Evolutionary conservation across 1,284 basidiomycete species (phyloP).

Genomic region (Ceratobasidium sp.): DNA sequence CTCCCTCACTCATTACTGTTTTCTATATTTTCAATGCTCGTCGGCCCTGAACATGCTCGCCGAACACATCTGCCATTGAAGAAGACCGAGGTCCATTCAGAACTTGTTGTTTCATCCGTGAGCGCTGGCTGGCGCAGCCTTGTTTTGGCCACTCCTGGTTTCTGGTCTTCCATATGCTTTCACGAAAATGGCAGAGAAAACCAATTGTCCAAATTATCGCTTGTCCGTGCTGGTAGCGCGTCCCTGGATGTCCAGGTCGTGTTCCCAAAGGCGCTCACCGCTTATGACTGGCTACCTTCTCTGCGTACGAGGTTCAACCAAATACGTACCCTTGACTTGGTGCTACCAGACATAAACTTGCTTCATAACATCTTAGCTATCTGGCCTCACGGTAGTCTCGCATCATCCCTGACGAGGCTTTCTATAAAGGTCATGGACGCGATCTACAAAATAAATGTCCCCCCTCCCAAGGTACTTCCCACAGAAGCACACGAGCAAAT

Average conservation of each 20-base stretch:
- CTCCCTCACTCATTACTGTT: background rate
- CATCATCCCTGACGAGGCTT: background rate
- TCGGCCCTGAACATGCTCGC: background rate
- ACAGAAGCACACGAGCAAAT: background rate
- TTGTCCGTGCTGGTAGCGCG: background rate
- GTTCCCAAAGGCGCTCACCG: background rate
- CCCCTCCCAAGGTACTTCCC: background rate
- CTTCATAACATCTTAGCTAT: background rate
- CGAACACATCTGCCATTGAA: background rate
- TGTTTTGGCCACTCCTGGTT: background rate
- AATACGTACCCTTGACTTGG: background rate
- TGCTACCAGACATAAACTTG: background rate
- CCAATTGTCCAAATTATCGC: background rate
- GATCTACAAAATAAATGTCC: background rate
- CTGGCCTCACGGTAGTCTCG: background rate
- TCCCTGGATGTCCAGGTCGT: constrained; percentile 1
- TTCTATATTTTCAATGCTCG: background rate
- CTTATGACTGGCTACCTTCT: background rate
- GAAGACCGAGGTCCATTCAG: background rate
- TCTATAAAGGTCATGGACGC: background rate
- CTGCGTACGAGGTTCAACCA: background rate
- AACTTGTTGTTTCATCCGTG: background rate
- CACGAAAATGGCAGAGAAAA: background rate
- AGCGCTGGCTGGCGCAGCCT: constrained; percentile 8
- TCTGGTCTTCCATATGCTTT: constrained; percentile 10